A percentile compares a stretch with the other conserved stretches of the same genome.
phyloP scores from a whole-genome alignment of 345 rosid species.

The Hibiscus trionum region DNA sequence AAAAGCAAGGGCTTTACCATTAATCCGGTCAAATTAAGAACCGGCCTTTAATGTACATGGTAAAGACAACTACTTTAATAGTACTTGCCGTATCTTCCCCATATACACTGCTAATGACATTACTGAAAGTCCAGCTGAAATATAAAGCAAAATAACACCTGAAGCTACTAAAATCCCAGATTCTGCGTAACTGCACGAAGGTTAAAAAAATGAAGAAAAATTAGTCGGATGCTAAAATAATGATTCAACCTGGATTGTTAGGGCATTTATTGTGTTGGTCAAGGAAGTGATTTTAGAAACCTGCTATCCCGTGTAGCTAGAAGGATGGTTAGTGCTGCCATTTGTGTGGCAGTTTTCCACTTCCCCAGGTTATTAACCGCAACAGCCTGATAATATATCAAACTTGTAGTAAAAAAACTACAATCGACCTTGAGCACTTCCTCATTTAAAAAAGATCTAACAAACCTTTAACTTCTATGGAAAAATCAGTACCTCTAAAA shows the following conservation, averaged over 20 bases:
- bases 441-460: background rate
- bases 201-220: background rate
- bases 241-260: background rate
- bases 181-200: constrained; percentile 47
- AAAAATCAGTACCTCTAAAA: constrained; percentile 53
- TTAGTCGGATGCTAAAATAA: constrained; percentile 3
- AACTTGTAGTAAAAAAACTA: background rate
- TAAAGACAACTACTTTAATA: constrained; percentile 44
- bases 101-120: constrained; percentile 87
- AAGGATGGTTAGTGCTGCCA: constrained; percentile 84
- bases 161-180: constrained; percentile 42
- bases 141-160: constrained; percentile 76
- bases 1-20: constrained; percentile 21
- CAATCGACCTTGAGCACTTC: background rate
- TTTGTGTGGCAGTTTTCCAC: constrained; percentile 99
- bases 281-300: constrained; percentile 19
- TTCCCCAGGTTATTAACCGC: constrained; percentile 96
- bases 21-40: constrained; percentile 20
- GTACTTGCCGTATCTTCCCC: constrained; percentile 71
- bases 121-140: constrained; percentile 84
- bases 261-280: background rate
- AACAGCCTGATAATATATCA: constrained; percentile 57
- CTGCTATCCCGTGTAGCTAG: constrained; percentile 80
- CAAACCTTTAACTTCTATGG: background rate
- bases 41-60: constrained; percentile 1